phyloP scores from a whole-genome alignment of 176 grass and related monocot species.

The Carex kokanica region DNA sequence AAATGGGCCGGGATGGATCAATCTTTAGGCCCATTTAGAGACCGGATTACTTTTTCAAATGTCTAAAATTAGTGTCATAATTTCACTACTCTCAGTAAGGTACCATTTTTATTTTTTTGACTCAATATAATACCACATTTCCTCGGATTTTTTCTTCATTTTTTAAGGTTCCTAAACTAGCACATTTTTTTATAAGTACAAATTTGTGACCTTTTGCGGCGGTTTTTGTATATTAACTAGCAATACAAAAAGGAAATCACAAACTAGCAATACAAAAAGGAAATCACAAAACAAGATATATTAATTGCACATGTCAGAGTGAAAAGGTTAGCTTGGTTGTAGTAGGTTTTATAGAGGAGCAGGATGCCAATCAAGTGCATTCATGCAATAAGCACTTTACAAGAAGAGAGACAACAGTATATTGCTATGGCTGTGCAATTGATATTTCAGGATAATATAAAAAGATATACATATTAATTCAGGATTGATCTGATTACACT shows the following conservation, averaged over 20 bases:
- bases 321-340: neutral
- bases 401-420: neutral
- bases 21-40: neutral
- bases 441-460: neutral
- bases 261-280: too few relatives aligned
- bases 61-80: neutral
- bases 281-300: neutral
- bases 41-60: neutral
- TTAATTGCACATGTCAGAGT: neutral
- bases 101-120: neutral
- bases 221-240: neutral
- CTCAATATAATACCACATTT: neutral
- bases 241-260: neutral
- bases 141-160: too few relatives aligned
- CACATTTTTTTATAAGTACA: too few relatives aligned
- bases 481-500: constrained; percentile 12
- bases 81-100: neutral
- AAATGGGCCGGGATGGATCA: neutral
- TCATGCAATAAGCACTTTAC: too few relatives aligned
- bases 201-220: neutral
- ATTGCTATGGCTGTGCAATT: neutral
- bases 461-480: neutral
- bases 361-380: too few relatives aligned
- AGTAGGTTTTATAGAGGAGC: neutral
- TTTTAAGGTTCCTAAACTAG: too few relatives aligned